Base-by-base conservation (phyloP, 1,139 yeast genomes). In the Hemisphaericaspora subhashii region DNA sequence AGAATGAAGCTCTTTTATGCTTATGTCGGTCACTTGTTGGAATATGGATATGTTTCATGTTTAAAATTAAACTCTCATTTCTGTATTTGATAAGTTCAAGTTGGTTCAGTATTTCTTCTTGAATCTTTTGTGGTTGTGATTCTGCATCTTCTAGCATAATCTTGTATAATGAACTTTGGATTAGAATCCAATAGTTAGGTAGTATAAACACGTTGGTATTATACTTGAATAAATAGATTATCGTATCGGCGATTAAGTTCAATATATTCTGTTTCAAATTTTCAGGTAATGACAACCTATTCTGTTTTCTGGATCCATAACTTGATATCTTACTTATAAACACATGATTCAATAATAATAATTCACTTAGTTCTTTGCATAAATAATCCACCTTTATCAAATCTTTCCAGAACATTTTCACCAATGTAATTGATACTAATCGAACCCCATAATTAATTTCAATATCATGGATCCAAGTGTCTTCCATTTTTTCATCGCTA, bases 181-280 rank as follows among this genome's bases (percentile, higher is more conserved):
- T 62, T 5, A 74, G 55, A 11, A 73, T 68, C 97, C 97, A 89
- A 41, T 69, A 73, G 38, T 72, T 74, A 0, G 96, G 95, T 28
- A 86, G 72, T n/a, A 89, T 80, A 51, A 89, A 88, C 4, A 83
- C 74, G 51, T 86, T 89, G 55, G 81, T 51, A 70, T 83, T 73
- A 51, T 65, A 61, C 50, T 72, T 71, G 64, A 85, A 87, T 15
- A 83, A 61, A 44, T 68, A 70, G 12, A 63, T 57, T 2, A 81
- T 66, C 10, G 59, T 56, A n/a, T 59, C 58, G 1, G 66, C 48
- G 5, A 71, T 60, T 35, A 57, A 54, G 1, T 38, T 38, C 5
- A 65, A 44, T 2, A 69, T 39, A 22, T 53, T 58, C 5, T 42
- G 49, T 35, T 55, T 59, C 14, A 69, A 39, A 10, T 27, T 12